Evolutionary conservation across 495 filamentous ascomycete species (phyloP), one percentile per base, ranked within the genome.

Genomic region (Tuber magnatum): DNA sequence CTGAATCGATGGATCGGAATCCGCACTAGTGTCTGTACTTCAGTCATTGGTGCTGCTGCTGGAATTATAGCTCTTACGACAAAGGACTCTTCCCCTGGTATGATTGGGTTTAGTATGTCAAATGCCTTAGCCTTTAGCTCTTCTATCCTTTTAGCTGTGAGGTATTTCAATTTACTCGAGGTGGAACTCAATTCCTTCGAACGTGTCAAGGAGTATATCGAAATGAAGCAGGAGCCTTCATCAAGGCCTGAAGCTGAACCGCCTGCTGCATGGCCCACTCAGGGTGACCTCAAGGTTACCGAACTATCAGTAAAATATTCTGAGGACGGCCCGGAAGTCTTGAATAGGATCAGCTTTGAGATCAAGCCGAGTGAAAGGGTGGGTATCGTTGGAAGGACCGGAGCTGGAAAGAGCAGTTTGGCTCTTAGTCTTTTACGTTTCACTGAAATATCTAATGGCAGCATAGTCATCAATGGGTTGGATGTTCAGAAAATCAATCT

Each of bases 311-410:
- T 84, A 16, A 80, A 80, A 46, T 86, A 87, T 75, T 82, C 84
- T 10, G 61, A 75, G 5, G 82, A 85, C 68, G 76, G 86, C 14
- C 84, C 84, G 32, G 80, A 85, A 10, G 84, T 87, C 22, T 72
- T 86, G 43, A 85, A 85, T 68, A 83, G 82, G 16, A 77, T 87
- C 71, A 84, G 72, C 70, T 86, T 87, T 70, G 74, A 73, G 16
- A 81, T 85, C n/a, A 82, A 83, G 12, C 70, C 79, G 70, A 71
- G 84, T 73, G 48, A 85, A 77, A 80, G 86, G 14, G 78, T 88
- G 43, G 87, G 86, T 65, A 83, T 89, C 38, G 83, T 88, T n/a
- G 87, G 87, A 20, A 83, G 87, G 14, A 88, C 87, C 0, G 87
- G 87, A 0, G 85, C 85, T 12, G 86, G 86, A 1, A 86, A 85